A percentile compares a stretch with the other conserved stretches of the same genome.
phyloP scores from a whole-genome alignment of 2,329 filamentous ascomycete species.

The Fusarium sp. region DNA sequence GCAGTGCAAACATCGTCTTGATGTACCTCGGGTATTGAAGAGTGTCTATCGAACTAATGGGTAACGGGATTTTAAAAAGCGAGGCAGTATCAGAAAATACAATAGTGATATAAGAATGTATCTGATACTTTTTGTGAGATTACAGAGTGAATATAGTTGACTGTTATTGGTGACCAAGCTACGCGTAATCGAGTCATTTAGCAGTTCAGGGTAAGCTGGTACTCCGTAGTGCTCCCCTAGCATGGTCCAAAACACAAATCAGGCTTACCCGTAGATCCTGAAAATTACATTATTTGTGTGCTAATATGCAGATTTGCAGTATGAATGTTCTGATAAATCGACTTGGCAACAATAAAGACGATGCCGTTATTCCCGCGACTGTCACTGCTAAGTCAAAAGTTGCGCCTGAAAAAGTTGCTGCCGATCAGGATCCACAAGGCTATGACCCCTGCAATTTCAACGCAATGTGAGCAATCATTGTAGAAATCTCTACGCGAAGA shows the following conservation, averaged over 20 bases:
- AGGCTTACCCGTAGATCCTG: no score
- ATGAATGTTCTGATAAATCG: no score
- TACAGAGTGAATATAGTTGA: no score
- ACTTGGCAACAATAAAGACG: neutral
- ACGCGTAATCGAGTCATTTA: no score
- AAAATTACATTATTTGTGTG: no score
- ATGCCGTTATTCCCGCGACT: neutral
- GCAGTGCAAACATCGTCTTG: accelerated
- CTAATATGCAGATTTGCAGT: neutral
- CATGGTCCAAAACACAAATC: neutral
- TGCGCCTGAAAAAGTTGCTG: accelerated
- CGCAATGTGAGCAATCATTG: neutral
- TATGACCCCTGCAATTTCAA: neutral
- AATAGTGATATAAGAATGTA: no score
- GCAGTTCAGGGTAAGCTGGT: neutral
- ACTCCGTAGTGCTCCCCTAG: accelerated
- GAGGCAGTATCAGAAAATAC: no score
- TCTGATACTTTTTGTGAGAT: no score
- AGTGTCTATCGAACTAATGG: no score
- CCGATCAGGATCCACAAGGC: neutral
- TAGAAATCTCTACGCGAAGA: accelerated
- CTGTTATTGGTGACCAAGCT: accelerated
- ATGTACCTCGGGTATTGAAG: no score
- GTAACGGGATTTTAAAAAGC: no score
- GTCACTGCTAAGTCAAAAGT: neutral